Base-by-base conservation (phyloP, 2,329 filamentous ascomycete genomes). In the Trichoderma simmonsii region DNA sequence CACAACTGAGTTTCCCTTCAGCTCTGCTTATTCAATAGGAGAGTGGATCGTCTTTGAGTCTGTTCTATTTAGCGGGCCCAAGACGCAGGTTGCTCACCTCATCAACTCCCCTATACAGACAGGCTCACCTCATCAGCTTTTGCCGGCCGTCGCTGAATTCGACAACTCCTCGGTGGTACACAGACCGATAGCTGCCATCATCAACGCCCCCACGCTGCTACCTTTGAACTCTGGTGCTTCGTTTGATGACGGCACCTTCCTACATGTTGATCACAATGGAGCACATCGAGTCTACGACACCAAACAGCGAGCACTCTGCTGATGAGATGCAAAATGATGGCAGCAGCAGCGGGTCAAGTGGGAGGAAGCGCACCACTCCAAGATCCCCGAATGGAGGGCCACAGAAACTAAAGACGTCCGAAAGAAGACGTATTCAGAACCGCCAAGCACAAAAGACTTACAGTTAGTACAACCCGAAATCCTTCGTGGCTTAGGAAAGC, bases 361-460 rank as follows among this genome's bases (percentile, higher is more conserved):
- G 21, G 6, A 28, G n/a, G 26, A 24, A 24, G 26, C 54, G 5
- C 32, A 30, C 24, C 43, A 24, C 8, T 4, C 4, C 65, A 7
- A 32, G 18, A 24, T 18, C 34, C 6, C 54, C 36, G 21, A 32
- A 18, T 12, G 11, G 8, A 30, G 26, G 8, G 32, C 34, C 65
- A 7, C 65, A 24, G 34, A 63, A 39, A 12, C 18, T 61, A n/a
- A 63, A 62, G 43, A 63, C 61, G 11, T 71, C 76, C 3, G 78
- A 75, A 54, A 78, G 77, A 43, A 72, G 78, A 62, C 74, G 77
- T 2, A 34, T 75, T 64, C 78, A 79, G 65, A 79, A 79, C 32
- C 78, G 77, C 18, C 68, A 75, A 62, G 77, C 78, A 4, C 78
- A 95, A 82, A 90, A 94, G 75, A 81, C 83, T 6, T 82, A 79